These are phyloP conservation scores for Diversispora epigaea DNA, from an alignment of 192 early-diverging fungal species.

Conservation along the genomic window DNA sequence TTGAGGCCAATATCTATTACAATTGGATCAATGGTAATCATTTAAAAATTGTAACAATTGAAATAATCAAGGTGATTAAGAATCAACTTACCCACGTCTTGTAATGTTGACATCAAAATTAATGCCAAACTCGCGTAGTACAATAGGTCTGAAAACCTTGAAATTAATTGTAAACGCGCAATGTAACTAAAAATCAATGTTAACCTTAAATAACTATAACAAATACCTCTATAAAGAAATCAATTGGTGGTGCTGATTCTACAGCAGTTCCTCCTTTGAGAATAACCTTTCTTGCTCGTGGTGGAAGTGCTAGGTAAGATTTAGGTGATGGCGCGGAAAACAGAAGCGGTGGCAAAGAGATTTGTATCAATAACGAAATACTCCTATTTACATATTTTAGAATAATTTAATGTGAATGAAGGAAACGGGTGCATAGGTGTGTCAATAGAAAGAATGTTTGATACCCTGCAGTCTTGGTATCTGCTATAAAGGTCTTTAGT, in stretches of 20 bases:
- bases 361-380: constrained; percentile 43
- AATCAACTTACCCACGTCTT: constrained; percentile 5
- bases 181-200: neutral
- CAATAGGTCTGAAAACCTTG: constrained; percentile 30
- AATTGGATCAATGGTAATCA: neutral
- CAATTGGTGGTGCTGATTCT: constrained; percentile 25
- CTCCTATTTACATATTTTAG: constrained; percentile 3
- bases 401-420: neutral
- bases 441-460: neutral
- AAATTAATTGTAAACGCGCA: neutral
- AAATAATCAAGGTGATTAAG: neutral
- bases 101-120: constrained; percentile 12
- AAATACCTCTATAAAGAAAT: constrained; percentile 29
- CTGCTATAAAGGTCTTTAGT: neutral
- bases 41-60: neutral
- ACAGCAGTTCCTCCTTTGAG: constrained; percentile 43
- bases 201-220: neutral
- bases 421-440: neutral
- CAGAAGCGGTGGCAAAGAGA: constrained; percentile 38
- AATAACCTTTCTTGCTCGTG: constrained; percentile 28
- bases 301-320: neutral
- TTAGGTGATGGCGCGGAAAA: constrained; percentile 32
- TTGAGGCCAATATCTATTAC: constrained; percentile 36
- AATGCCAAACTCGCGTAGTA: constrained; percentile 35
- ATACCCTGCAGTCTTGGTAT: constrained; percentile 23